Base-by-base conservation (phyloP, 1,284 basidiomycete species). In the Apiotrichum mycotoxinovorans region DNA sequence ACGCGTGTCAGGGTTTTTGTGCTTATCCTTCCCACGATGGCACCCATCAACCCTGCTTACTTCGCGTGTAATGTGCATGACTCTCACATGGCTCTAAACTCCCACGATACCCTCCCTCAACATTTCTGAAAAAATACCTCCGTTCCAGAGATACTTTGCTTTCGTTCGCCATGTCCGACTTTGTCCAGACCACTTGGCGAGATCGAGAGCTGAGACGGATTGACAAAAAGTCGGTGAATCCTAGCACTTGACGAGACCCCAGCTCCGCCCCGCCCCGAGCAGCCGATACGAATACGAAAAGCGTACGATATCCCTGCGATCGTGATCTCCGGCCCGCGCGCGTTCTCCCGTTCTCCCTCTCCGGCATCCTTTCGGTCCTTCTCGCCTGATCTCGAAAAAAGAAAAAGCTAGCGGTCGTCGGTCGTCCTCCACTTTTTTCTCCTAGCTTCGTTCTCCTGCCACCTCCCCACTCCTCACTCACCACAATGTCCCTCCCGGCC, bases 401-500 rank as follows among this genome's bases (percentile, higher is more conserved):
- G 20, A 30, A 27, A n/a, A n/a, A n/a, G n/a, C n/a, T n/a, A n/a
- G n/a, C n/a, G 30, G 5, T 12, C 30, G 12, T 30, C 30, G 30
- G 30, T n/a, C 25, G 2, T 4, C 25, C 47, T n/a, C 20, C 49
- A 9, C 38, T 23, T 26, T n/a, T 18, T n/a, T 26, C 48, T n/a
- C 8, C 25, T 22, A 8, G 20, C 27, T 26, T 34, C 42, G 26
- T 40, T 45, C 47, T 1, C 34, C 15, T 11, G 37, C 12, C 27
- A 26, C 9, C 30, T 30, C 30, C 30, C 30, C 30, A 30, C 7
- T 30, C 30, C n/a, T n/a, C 40, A n/a, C 40, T 23, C 20, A 9
- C 37, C 37, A 43, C 38, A 42, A 56, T 56, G 58, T 56, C 54
- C 30, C 51, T 60, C 51, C 26, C 58, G 2, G 26, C 58, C 9